phyloP scores from a whole-genome alignment of 495 filamentous ascomycete genomes.

The Trichoderma asperelloides region DNA sequence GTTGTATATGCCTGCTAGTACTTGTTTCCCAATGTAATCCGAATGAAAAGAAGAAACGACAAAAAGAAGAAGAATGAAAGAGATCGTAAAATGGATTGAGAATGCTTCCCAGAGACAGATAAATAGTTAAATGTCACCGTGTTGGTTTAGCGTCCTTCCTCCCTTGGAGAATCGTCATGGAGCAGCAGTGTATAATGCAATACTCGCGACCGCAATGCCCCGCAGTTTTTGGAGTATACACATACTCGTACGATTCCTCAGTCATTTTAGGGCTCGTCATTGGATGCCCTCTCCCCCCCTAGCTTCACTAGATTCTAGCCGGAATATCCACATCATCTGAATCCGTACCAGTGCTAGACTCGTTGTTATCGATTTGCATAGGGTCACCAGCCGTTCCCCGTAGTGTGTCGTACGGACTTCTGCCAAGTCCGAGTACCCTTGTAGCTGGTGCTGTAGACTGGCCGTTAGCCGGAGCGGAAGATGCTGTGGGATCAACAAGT shows the following conservation, averaged over 20 bases:
- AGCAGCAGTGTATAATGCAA: too few species aligned
- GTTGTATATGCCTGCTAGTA: not conserved
- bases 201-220: too few species aligned
- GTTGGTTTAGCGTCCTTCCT: too few species aligned
- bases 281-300: not conserved
- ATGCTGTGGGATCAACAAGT: constrained; percentile 8
- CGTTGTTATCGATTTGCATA: constrained; percentile 4
- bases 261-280: not conserved
- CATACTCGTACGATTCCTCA: too few species aligned
- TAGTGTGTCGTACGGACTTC: not conserved
- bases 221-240: too few species aligned
- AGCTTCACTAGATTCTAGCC: not conserved
- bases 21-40: not conserved
- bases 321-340: constrained; percentile 1
- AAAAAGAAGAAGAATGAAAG: too few species aligned
- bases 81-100: too few species aligned
- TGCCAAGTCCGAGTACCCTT: too few species aligned
- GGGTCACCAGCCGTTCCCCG: not conserved
- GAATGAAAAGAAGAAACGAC: not conserved
- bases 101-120: too few species aligned
- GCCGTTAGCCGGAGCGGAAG: not conserved
- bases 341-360: not conserved
- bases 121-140: too few species aligned
- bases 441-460: not conserved
- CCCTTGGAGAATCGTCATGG: too few species aligned